These are phyloP conservation scores for Pleurotus giganteus DNA, from an alignment of 768 basidiomycete genomes.

Conservation along the genomic window DNA sequence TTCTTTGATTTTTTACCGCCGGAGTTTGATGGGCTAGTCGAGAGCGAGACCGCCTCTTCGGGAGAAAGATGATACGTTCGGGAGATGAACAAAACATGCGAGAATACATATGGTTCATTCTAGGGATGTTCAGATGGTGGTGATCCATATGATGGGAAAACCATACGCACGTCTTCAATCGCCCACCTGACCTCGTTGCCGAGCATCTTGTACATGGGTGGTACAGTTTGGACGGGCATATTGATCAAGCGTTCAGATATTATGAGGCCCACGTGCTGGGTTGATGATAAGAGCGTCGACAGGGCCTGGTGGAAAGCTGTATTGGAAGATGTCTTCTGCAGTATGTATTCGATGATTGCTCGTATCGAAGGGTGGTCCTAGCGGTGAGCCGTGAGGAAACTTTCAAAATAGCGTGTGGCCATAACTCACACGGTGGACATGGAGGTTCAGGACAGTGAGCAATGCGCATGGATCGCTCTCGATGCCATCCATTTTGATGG, in stretches of 20 bases:
- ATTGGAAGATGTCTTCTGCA: slow-evolving; percentile 51
- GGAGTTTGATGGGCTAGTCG: slow-evolving; percentile 35
- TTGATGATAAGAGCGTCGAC: slow-evolving; percentile 40
- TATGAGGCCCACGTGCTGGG: slow-evolving; percentile 71
- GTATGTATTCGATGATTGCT: slow-evolving; percentile 67
- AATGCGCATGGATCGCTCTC: slow-evolving; percentile 92
- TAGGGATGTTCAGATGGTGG: slow-evolving; percentile 14
- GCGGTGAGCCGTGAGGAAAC: not conserved
- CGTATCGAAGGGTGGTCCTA: slow-evolving; percentile 74
- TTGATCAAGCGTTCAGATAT: slow-evolving; percentile 90
- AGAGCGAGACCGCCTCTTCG: slow-evolving; percentile 60
- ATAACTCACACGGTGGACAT: slow-evolving; percentile 54
- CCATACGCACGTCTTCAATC: slow-evolving; percentile 53
- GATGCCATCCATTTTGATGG: slow-evolving; percentile 87
- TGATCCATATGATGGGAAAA: not conserved
- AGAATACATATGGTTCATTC: slow-evolving; percentile 68
- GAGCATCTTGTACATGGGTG: slow-evolving; percentile 92
- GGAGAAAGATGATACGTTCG: slow-evolving; percentile 73
- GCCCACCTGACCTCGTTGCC: slow-evolving; percentile 79
- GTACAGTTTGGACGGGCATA: slow-evolving; percentile 91
- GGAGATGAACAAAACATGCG: slow-evolving; percentile 74
- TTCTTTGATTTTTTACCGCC: slow-evolving; percentile 29
- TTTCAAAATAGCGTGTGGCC: not conserved
- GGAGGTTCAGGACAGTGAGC: slow-evolving; percentile 80
- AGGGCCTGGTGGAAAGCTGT: slow-evolving; percentile 51